Percentiles rank a stretch among this genome's conserved stretches.
Evolutionary conservation across 192 early-diverging fungal species (phyloP).

Genomic region (Jimgerdemannia lactiflua): DNA sequence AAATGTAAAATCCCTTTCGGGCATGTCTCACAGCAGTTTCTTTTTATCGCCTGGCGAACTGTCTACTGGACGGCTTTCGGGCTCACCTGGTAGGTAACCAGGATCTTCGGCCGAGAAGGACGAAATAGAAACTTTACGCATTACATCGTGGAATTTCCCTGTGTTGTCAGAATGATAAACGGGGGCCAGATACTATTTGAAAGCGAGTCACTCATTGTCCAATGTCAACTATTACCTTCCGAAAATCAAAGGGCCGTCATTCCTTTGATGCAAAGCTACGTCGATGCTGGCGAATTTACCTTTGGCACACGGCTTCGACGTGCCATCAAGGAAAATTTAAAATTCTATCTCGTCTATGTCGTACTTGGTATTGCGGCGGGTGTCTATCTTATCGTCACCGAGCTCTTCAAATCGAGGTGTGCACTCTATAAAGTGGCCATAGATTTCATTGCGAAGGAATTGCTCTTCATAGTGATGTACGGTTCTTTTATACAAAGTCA

Average conservation of each 20-base stretch:
- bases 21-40: conserved; percentile 67
- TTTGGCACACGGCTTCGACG: conserved; percentile 63
- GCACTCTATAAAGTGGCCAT: not conserved
- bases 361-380: conserved; percentile 67
- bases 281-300: conserved; percentile 85
- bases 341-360: conserved; percentile 75
- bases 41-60: conserved; percentile 74
- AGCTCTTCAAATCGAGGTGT: conserved; percentile 29
- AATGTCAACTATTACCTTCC: too few species aligned
- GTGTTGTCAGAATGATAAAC: too few species aligned
- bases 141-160: too few species aligned
- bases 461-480: conserved; percentile 4
- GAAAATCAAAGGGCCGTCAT: conserved; percentile 55
- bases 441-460: conserved; percentile 1
- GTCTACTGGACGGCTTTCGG: conserved; percentile 92
- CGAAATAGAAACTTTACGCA: too few species aligned
- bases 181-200: too few species aligned
- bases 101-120: too few species aligned
- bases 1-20: conserved; percentile 73
- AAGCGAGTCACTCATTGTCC: too few species aligned
- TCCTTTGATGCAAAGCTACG: conserved; percentile 81
- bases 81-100: conserved; percentile 69
- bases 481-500: conserved; percentile 2
- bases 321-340: conserved; percentile 77
- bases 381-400: conserved; percentile 56